Evolutionary conservation across 23 red algal genomes (phyloP), one percentile per base, ranked within the genome.

Genomic region (Chondrus crispus): DNA sequence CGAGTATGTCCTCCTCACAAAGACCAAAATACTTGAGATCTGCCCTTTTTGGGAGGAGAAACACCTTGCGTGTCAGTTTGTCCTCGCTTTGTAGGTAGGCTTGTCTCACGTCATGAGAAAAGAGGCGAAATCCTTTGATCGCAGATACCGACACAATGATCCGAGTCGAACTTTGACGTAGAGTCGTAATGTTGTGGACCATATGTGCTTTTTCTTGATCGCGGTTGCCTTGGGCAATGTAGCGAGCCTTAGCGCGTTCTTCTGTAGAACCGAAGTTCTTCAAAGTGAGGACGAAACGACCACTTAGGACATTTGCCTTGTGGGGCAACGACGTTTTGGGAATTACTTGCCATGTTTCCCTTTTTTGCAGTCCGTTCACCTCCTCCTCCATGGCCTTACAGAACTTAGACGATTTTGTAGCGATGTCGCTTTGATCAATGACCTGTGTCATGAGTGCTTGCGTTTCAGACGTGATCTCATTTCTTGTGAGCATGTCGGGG

Each of bases 71-170:
- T 1, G 42, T 66, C 48, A 84, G 24, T 30, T 0, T n/a, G 36
- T 84, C 80, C 80, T 2, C 38, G 46, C 72, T 66, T 83, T 83
- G 78, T 28, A 83, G 51, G 1, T n/a, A 83, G 26, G 1, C 50
- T 45, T 62, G 78, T 10, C n/a, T 58, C 0, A 83, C 24, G 40
- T 62, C 46, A 58, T 83, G 1, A 24, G 78, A 2, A 26, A 60
- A 60, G 32, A 83, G 0, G 1, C 1, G 78, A 62, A 83, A 83
- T 35, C 52, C 52, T 29, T 58, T 33, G 32, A 83, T 39, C 1
- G 51, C 28, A 57, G 78, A 41, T n/a, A 62, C 32, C 24, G 78
- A 83, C n/a, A 83, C 45, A 62, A 83, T 33, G n/a, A 83, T 24
- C 0, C 53, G 52, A 63, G 40, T 60, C 46, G 1, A 83, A 0